Evolutionary conservation across 495 filamentous ascomycete genomes (phyloP).

Genomic region (Neurospora discreta): DNA sequence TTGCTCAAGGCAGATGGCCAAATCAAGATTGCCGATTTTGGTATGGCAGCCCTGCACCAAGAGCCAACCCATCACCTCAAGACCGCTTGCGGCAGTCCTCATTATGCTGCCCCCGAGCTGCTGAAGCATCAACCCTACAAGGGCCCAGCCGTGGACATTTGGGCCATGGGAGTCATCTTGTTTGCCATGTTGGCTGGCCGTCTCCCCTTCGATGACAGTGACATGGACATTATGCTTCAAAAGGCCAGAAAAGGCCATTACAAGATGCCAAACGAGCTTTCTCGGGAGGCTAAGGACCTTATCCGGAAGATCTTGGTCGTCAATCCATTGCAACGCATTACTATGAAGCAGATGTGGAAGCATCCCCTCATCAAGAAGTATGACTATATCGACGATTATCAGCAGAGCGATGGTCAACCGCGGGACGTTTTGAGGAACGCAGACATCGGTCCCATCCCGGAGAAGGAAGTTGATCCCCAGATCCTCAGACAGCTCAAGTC

Average conservation of each 20-base stretch:
- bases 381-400: constrained; percentile 49
- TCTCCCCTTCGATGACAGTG: constrained; percentile 69
- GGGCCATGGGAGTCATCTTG: constrained; percentile 89
- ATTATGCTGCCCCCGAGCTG: constrained; percentile 91
- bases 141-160: constrained; percentile 78
- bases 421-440: constrained; percentile 14
- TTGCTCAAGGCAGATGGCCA: constrained; percentile 59
- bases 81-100: constrained; percentile 90
- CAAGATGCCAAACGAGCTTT: constrained; percentile 55
- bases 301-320: constrained; percentile 63
- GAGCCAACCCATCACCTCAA: constrained; percentile 55
- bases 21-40: constrained; percentile 92
- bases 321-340: constrained; percentile 64
- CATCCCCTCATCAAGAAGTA: constrained; percentile 78
- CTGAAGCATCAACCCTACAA: constrained; percentile 61
- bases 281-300: constrained; percentile 63
- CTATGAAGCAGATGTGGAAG: constrained; percentile 65
- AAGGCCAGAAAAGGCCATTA: constrained; percentile 64
- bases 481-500: constrained; percentile 74
- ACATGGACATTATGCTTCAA: constrained; percentile 45
- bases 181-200: constrained; percentile 70
- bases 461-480: constrained; percentile 59
- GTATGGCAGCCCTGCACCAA: constrained; percentile 91
- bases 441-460: constrained; percentile 21
- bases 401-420: constrained; percentile 17